Evolutionary conservation across 179 eudicot species (phyloP).

Genomic region (Camellia oleifera): DNA sequence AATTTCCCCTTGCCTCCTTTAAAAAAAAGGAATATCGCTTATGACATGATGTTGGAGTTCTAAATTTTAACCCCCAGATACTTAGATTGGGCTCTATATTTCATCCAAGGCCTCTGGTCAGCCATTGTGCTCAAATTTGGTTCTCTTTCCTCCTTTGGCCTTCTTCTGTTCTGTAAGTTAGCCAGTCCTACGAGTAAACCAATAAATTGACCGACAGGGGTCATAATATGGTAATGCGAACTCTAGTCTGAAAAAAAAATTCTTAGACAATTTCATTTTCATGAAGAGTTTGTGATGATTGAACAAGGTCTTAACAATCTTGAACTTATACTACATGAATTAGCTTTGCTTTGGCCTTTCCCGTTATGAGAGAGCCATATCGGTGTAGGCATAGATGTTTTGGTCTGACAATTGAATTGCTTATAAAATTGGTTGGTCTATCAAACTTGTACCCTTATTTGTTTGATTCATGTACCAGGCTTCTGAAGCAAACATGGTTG

Average conservation of each 20-base stretch:
- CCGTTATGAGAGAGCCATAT: neutral
- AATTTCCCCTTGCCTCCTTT: neutral
- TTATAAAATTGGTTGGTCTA: neutral
- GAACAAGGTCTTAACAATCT: neutral
- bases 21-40: neutral
- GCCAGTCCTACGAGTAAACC: neutral
- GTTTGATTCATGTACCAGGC: constrained; percentile 43
- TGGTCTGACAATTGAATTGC: neutral
- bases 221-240: neutral
- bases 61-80: neutral
- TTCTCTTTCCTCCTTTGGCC: neutral
- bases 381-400: neutral
- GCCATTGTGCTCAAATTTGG: no score
- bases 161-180: neutral
- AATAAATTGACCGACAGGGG: neutral
- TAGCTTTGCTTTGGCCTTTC: constrained; percentile 7
- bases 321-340: neutral
- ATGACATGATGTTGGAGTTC: neutral
- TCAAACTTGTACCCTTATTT: neutral
- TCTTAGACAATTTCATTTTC: neutral
- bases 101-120: neutral
- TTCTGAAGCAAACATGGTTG: constrained; percentile 72
- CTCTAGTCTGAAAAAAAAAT: neutral
- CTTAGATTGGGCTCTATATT: neutral
- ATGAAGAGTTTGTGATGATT: neutral